Evolutionary conservation across 768 basidiomycete genomes (phyloP), one percentile per base, ranked within the genome.

Genomic region (Fomitopsis pulvina): DNA sequence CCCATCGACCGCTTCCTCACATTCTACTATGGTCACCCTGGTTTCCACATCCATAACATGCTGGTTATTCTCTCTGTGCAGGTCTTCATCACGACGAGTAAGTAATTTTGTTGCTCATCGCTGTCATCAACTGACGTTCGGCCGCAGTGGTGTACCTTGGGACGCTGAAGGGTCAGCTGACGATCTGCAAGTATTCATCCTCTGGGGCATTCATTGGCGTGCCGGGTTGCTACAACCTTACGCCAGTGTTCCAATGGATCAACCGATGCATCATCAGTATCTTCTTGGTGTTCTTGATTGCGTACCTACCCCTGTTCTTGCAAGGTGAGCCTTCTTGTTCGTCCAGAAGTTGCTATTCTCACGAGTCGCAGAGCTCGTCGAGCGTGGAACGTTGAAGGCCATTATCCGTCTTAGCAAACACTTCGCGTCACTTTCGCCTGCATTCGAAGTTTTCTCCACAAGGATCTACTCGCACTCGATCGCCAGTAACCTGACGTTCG

Each of bases 41-140:
- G 92, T 47, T 99, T 99, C 85, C 96, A 98, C 64, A 95, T 99
- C 73, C 97, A 99, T 78, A 99, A 98, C 67, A 98, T 98, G 81
- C 74, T 98, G 64, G 88, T 99, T 68, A 99, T 99, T 63, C 69
- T 96, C 57, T 95, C 96, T 32, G 90, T 98, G 24, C 95, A 97
- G 67, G 72, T 94, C 52, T 98, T 99, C 78, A 79, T 98, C 60
- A 75, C 95, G 47, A 91, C 92, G 4, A 80, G 90, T 92, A 63
- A 59, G 89, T 79, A 20, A 46, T 45, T 48, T 24, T 50, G 27
- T 48, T 21, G 43, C 28, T 41, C 34, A 18, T n/a, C 11, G 20
- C 42, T 14, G 30, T 26, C 20, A 39, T 44, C 48, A 34, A 46
- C 59, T 69, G 18, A 63, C 47, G 20, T 21, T 20, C 47, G 30